Evolutionary conservation across 208 protist genomes (phyloP).

Genomic region (Phytomonas sp.): DNA sequence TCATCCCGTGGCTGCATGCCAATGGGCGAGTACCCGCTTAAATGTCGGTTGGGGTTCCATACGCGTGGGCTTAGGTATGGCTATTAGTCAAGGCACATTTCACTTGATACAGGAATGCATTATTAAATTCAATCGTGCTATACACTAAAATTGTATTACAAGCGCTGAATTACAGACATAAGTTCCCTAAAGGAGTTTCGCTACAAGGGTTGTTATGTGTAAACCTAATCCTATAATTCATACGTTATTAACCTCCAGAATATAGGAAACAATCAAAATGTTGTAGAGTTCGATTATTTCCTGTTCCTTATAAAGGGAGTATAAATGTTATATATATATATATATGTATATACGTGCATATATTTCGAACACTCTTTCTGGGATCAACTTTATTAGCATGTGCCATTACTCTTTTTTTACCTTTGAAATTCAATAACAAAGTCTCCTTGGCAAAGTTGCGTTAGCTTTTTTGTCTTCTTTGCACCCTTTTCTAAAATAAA

Average conservation of each 20-base stretch:
- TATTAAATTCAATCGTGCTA: background rate
- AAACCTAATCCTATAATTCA: background rate
- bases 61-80: constrained; percentile 84
- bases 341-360: constrained; percentile 9
- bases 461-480: background rate
- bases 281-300: background rate
- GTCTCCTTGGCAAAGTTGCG: background rate
- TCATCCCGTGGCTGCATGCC: constrained; percentile 62
- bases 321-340: constrained; percentile 8
- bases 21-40: constrained; percentile 74
- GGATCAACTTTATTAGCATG: background rate
- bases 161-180: background rate
- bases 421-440: background rate
- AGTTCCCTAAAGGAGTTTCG: background rate
- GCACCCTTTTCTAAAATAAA: background rate
- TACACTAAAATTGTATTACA: background rate
- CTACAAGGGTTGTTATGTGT: background rate
- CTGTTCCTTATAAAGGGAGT: background rate
- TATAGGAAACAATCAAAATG: background rate
- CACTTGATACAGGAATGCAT: constrained; percentile 49
- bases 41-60: constrained; percentile 89
- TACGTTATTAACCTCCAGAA: background rate
- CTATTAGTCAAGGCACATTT: constrained; percentile 77
- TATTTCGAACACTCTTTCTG: background rate
- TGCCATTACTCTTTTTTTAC: background rate